Conservation (phyloP, 2,329 filamentous ascomycete genomes). For the Clonostachys rhizophaga region DNA sequence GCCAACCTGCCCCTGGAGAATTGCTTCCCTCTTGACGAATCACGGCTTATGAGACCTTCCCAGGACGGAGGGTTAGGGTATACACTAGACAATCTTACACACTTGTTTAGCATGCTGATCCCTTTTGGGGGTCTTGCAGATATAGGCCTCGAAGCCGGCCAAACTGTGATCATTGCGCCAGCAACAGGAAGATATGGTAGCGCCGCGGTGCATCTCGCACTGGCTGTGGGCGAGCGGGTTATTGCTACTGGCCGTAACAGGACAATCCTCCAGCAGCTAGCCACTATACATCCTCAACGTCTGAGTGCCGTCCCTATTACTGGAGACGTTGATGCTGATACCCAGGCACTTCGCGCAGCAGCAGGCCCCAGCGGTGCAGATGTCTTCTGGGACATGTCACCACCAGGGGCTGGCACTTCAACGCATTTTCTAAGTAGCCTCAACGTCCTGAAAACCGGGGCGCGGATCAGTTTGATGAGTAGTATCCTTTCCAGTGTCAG, state of each 20-base stretch:
- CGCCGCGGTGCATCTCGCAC: slow-evolving; percentile 38
- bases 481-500: background rate
- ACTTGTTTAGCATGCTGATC: slow-evolving; percentile 20
- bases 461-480: slow-evolving; percentile 11
- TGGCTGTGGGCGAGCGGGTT: slow-evolving; percentile 45
- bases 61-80: slow-evolving; percentile 11
- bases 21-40: slow-evolving; percentile 20
- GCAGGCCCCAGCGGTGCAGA: slow-evolving; percentile 15
- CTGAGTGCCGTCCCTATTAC: slow-evolving; percentile 29
- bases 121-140: slow-evolving; percentile 37
- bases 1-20: slow-evolving; percentile 25
- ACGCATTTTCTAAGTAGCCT: too few species aligned
- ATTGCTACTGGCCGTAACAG: slow-evolving; percentile 43
- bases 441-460: slow-evolving; percentile 17
- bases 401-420: slow-evolving; percentile 15
- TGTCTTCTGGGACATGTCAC: slow-evolving; percentile 40
- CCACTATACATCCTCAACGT: slow-evolving; percentile 18
- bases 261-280: slow-evolving; percentile 12
- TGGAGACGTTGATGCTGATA: slow-evolving; percentile 8
- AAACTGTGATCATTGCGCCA: slow-evolving; percentile 42
- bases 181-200: slow-evolving; percentile 45
- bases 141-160: slow-evolving; percentile 34
- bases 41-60: slow-evolving; percentile 2
- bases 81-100: too few species aligned
- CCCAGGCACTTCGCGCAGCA: slow-evolving; percentile 14